Base-by-base conservation (phyloP, 768 basidiomycete genomes). In the Boletus tomentosulus region DNA sequence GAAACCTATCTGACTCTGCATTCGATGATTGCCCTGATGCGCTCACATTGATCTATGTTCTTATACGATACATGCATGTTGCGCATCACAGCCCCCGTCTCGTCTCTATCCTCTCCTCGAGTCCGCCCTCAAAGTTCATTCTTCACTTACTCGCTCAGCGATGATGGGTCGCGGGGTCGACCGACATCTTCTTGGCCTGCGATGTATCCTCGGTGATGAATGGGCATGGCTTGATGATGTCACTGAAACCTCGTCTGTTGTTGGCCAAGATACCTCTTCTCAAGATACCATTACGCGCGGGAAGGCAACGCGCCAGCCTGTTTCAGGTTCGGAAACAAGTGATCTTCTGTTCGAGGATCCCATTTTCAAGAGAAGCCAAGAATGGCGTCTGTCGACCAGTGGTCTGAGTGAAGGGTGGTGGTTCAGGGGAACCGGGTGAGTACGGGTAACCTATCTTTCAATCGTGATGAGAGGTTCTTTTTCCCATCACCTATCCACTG, bases 331-430 rank as follows among this genome's bases (percentile, higher is more conserved):
- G 24, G 42, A 35, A 25, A 27, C 24, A 11, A 46, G 24, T n/a
- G 34, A 51, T 15, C 64, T 77, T 1, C 67, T 97, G 6, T 89
- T 97, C 62, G 83, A 89, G 6, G 93, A 97, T 70, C 75, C 80
- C 37, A 66, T 92, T 10, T 96, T 90, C 71, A 71, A 74, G 22
- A 78, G 78, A 53, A 92, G 89, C 61, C 79, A 87, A 57, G 79
- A 81, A 56, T 97, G 94, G 95, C 88, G 86, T 60, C 74, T 97
- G 38, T 91, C 88, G 57, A 96, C 94, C 7, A 95, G 91, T 71
- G 92, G 88, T 7, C 69, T 97, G 58, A 92, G 88, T 70, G 87
- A 89, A 25, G 94, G 94, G 0, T 79, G 84, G 59, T 75, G 86
- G 37, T 98, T 97, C 74, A 82, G 83, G 46, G 94, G 95, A 1